phyloP scores from a whole-genome alignment of 2,329 filamentous ascomycete genomes.

The Fusarium cyanostomum region DNA sequence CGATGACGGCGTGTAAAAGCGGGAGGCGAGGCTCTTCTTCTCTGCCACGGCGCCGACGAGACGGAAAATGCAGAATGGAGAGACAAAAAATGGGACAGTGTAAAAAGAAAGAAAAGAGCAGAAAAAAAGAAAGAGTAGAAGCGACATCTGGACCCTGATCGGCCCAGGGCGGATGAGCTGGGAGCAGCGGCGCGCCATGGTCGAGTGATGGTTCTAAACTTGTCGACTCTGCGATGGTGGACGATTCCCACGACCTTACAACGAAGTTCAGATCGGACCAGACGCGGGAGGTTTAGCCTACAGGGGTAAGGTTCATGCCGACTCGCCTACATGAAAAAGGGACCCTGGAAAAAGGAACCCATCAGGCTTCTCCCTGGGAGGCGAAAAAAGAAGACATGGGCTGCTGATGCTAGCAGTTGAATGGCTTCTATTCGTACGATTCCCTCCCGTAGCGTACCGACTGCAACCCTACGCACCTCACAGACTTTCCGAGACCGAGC shows the following conservation, averaged over 20 bases:
- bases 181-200: conserved; percentile 5
- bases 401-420: not conserved
- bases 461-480: conserved; percentile 4
- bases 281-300: conserved; percentile 30
- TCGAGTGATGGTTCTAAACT: conserved; percentile 1
- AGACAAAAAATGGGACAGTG: not conserved
- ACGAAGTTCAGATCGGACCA: conserved; percentile 42
- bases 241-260: conserved; percentile 39
- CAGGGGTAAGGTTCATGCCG: conserved; percentile 30
- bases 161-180: conserved; percentile 10
- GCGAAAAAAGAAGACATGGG: not conserved
- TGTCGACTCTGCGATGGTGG: conserved; percentile 4
- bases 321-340: not conserved
- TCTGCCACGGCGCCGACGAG: conserved; percentile 3
- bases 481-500: too few relatives aligned
- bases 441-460: not conserved
- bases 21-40: not conserved
- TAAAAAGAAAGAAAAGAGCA: not conserved
- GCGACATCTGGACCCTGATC: conserved; percentile 18
- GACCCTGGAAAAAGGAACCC: not conserved
- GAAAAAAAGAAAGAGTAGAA: not conserved
- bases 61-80: not conserved
- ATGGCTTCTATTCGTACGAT: not conserved
- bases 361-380: not conserved
- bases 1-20: not conserved